Conservation (phyloP, 2,329 filamentous ascomycete genomes). For the Cordyceps fumosorosea region DNA sequence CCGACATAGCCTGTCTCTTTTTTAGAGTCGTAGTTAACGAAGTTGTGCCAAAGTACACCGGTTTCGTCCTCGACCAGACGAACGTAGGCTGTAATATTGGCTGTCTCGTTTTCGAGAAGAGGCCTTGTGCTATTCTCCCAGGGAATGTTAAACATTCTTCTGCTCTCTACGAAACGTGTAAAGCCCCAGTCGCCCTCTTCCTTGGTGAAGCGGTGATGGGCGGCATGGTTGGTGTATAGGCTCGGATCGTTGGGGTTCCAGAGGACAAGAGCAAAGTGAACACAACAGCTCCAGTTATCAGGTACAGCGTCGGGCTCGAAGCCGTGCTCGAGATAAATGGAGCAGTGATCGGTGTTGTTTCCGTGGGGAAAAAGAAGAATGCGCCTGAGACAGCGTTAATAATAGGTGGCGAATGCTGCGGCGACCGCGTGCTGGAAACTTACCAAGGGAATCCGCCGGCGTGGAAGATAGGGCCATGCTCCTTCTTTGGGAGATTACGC, state of each 20-base stretch:
- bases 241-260: slow-evolving; percentile 93
- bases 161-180: slow-evolving; percentile 87
- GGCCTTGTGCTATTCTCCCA: slow-evolving; percentile 67
- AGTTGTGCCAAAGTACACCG: slow-evolving; percentile 85
- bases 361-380: slow-evolving; percentile 93
- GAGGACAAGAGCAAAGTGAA: slow-evolving; percentile 88
- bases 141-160: slow-evolving; percentile 71
- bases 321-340: slow-evolving; percentile 94
- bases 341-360: slow-evolving; percentile 89
- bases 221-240: slow-evolving; percentile 71
- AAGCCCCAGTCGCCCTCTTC: slow-evolving; percentile 99
- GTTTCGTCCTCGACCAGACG: slow-evolving; percentile 81
- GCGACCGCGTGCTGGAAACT: slow-evolving; percentile 23
- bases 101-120: slow-evolving; percentile 68
- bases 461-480: slow-evolving; percentile 82
- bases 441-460: slow-evolving; percentile 85
- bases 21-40: slow-evolving; percentile 96
- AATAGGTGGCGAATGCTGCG: neutral
- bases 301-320: slow-evolving; percentile 70
- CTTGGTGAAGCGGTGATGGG: slow-evolving; percentile 92
- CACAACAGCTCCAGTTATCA: slow-evolving; percentile 93
- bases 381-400: slow-evolving; percentile 52
- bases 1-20: slow-evolving; percentile 97
- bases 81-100: slow-evolving; percentile 77
- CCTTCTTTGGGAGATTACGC: slow-evolving; percentile 67